Evolutionary conservation across 2,329 filamentous ascomycete species (phyloP), one percentile per base, ranked within the genome.

Genomic region (Fusarium sp.): DNA sequence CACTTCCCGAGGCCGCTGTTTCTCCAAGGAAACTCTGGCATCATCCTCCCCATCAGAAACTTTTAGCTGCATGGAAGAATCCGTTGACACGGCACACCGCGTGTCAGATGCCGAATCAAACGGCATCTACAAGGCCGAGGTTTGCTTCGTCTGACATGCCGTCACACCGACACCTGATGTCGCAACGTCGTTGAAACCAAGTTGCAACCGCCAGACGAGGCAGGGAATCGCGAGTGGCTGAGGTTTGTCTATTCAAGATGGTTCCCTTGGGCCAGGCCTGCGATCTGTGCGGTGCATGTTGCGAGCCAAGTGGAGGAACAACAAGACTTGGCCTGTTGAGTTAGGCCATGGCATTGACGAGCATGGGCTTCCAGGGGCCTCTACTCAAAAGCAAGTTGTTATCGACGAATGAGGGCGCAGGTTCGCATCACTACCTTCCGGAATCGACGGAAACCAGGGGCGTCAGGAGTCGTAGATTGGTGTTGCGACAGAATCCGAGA

Each of bases 111-210:
- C 43, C 29, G 50, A 50, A 64, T 62, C 68, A 57, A 77, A 57
- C 61, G 57, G 37, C 52, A 33, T n/a, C 27, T n/a, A 57, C 31
- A n/a, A 33, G 57, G 39, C 31, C 33, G 31, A 70, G 59, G 37
- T 58, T 75, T 71, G 64, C 74, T 75, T 77, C 73, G 57, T 59
- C 50, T 64, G n/a, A 56, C 5, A 20, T 77, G 74, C 73, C 76
- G 75, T 60, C 76, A 78, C 67, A 78, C 73, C 76, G 76, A 77
- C 71, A 73, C 22, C 29, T 9, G 52, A 78, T 78, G 71, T 78
- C 76, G 76, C 65, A 63, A 77, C 59, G 11, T 8, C 20, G 61
- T 64, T 56, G 59, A 68, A 57, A 64, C 50, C 27, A 37, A 31
- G 57, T 48, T 27, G 27, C 65, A 33, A 37, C 29, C 24, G 35